phyloP scores from a whole-genome alignment of 495 filamentous ascomycete genomes.

The Pyronema omphalodes region DNA sequence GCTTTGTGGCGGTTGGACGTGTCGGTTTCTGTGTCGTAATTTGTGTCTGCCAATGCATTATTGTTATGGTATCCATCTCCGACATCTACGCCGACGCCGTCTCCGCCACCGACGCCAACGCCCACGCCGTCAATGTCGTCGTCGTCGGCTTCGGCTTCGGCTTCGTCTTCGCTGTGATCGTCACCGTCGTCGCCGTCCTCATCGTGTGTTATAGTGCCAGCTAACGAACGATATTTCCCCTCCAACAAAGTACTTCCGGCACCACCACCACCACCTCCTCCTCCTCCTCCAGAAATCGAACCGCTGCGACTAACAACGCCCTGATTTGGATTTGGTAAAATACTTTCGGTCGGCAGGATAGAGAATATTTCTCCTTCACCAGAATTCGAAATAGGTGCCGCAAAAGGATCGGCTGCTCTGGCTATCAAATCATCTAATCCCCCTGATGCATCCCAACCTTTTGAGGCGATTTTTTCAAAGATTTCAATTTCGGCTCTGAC shows the following conservation, averaged over 20 bases:
- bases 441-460: conserved; percentile 43
- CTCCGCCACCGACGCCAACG: too few relatives aligned
- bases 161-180: too few relatives aligned
- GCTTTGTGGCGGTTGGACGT: too few relatives aligned
- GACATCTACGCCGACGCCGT: too few relatives aligned
- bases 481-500: conserved; percentile 48
- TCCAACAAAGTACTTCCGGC: conserved; percentile 1
- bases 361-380: conserved; percentile 23
- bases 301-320: conserved; percentile 15
- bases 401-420: conserved; percentile 41
- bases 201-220: conserved; percentile 12
- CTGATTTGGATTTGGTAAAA: conserved; percentile 20
- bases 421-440: conserved; percentile 44
- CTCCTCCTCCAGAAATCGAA: conserved; percentile 12
- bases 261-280: conserved; percentile 4
- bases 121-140: too few relatives aligned
- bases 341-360: conserved; percentile 22
- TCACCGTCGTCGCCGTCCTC: conserved; percentile 21
- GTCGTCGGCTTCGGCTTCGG: too few relatives aligned
- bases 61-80: too few relatives aligned
- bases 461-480: conserved; percentile 43
- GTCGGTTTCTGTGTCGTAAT: too few relatives aligned
- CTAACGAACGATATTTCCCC: conserved; percentile 21
- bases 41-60: too few relatives aligned
- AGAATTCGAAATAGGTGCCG: conserved; percentile 27